These are phyloP conservation scores for Furcasterigmium sp. DNA, from an alignment of 2,329 filamentous ascomycete species.

Conservation along the genomic window DNA sequence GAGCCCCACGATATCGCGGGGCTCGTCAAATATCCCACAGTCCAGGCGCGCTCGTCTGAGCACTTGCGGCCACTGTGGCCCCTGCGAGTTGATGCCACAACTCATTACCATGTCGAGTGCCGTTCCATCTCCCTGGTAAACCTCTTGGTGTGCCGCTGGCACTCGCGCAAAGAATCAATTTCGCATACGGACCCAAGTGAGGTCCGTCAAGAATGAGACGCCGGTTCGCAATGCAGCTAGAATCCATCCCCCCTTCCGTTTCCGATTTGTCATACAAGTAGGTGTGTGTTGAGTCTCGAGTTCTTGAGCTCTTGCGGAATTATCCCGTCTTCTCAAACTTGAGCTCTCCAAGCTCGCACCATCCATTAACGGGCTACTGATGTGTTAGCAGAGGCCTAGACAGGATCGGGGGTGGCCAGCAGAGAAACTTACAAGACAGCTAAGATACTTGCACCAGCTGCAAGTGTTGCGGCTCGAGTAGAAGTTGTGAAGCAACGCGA, in stretches of 20 bases:
- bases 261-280: neutral
- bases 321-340: constrained; percentile 12
- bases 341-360: constrained; percentile 50
- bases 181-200: neutral
- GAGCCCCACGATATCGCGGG: too few species aligned
- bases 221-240: neutral
- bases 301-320: neutral
- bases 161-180: neutral
- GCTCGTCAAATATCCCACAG: too few species aligned
- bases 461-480: constrained; percentile 75
- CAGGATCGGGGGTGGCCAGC: too few species aligned
- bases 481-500: constrained; percentile 85
- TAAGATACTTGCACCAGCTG: constrained; percentile 91
- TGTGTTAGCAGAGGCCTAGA: constrained; percentile 20
- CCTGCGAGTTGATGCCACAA: too few species aligned
- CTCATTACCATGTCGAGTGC: too few species aligned
- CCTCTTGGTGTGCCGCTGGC: neutral
- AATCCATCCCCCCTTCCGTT: neutral
- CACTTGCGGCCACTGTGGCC: too few species aligned
- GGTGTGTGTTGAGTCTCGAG: neutral
- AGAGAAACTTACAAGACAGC: constrained; percentile 83
- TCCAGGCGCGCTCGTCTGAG: too few species aligned
- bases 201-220: neutral
- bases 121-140: too few species aligned
- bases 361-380: constrained; percentile 56